Percentiles rank a stretch among this genome's conserved stretches.
phyloP scores from a whole-genome alignment of 257 asterid genomes.

The Nyctanthes arbortristis region DNA sequence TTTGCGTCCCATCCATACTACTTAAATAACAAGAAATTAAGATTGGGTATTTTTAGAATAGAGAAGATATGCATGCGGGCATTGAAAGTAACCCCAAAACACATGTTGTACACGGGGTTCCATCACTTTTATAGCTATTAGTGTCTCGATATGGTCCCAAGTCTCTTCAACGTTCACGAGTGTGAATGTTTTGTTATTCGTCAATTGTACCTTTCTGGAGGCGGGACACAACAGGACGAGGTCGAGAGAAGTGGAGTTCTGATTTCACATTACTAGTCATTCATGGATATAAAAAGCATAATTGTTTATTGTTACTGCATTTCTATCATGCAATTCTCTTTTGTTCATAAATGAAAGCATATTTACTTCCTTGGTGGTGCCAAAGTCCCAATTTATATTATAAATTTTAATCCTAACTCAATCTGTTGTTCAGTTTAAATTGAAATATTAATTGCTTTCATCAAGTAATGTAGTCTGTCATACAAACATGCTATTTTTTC shows the following conservation, averaged over 20 bases:
- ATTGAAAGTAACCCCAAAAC: conserved; percentile 33
- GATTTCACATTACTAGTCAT: background rate
- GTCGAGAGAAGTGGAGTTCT: background rate
- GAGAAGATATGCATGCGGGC: conserved; percentile 36
- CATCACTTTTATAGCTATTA: conserved; percentile 7
- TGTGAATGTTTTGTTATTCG: too few relatives aligned
- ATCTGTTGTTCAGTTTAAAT: too few relatives aligned
- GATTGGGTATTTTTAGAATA: background rate
- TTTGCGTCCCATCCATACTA: too few relatives aligned
- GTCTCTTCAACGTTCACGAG: conserved; percentile 6
- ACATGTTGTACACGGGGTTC: conserved; percentile 18
- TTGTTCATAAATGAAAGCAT: too few relatives aligned
- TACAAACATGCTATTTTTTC: too few relatives aligned
- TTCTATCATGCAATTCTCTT: too few relatives aligned
- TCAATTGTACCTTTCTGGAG: background rate
- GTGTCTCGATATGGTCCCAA: conserved; percentile 27
- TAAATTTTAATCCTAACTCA: too few relatives aligned
- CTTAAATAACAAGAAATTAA: background rate
- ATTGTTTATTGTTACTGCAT: background rate
- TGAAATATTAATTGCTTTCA: too few relatives aligned
- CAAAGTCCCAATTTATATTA: too few relatives aligned
- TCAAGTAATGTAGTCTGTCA: too few relatives aligned
- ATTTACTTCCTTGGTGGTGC: too few relatives aligned
- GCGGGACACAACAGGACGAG: too few relatives aligned
- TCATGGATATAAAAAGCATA: background rate